A percentile compares a stretch with the other conserved stretches of the same genome.
phyloP scores from a whole-genome alignment of 495 filamentous ascomycete species.

The Neurospora terricola region DNA sequence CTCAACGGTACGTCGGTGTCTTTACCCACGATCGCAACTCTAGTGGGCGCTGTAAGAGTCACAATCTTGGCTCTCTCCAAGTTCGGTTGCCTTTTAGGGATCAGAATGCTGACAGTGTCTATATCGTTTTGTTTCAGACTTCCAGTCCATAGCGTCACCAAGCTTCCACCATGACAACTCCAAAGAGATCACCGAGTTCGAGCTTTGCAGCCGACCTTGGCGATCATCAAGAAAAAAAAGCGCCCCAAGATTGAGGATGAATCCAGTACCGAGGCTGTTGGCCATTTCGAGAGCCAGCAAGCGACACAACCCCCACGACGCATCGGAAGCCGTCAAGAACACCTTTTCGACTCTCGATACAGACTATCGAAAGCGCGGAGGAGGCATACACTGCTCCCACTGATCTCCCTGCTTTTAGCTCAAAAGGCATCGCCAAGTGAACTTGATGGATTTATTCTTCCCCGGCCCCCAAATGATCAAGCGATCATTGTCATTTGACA shows the following conservation, averaged over 20 bases:
- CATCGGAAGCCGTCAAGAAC: background rate
- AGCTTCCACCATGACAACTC: too few species aligned
- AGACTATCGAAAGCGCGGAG: background rate
- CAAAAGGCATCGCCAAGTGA: background rate
- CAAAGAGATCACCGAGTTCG: too few species aligned
- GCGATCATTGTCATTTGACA: too few species aligned
- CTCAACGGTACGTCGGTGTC: too few species aligned
- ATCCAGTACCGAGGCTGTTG: background rate
- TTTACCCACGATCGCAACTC: too few species aligned
- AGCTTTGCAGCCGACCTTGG: background rate
- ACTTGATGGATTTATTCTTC: background rate
- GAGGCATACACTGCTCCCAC: background rate
- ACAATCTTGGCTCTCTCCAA: too few species aligned
- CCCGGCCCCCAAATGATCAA: too few species aligned
- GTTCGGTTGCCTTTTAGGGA: accelerated
- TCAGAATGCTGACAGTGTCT: too few species aligned
- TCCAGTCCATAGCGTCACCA: too few species aligned
- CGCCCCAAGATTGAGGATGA: background rate
- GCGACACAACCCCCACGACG: background rate
- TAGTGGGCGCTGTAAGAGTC: too few species aligned
- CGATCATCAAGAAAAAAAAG: background rate
- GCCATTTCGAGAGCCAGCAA: background rate
- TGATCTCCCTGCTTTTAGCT: background rate
- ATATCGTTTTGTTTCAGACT: too few species aligned
- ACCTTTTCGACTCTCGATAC: background rate